phyloP scores from a whole-genome alignment of 176 grass and related monocot species.

The Guadua angustifolia region DNA sequence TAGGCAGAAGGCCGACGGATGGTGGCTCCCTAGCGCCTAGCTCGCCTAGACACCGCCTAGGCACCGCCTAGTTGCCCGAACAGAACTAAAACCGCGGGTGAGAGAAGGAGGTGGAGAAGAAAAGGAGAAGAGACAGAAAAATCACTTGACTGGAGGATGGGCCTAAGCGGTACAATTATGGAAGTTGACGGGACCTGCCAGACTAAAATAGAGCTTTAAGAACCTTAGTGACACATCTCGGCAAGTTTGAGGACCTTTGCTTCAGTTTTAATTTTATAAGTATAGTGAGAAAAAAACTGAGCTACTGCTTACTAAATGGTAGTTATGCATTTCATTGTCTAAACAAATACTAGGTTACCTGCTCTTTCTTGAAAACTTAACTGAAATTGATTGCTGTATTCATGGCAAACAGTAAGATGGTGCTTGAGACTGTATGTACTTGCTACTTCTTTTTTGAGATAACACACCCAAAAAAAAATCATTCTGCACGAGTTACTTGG shows the following conservation, averaged over 20 bases:
- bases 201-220: conserved; percentile 14
- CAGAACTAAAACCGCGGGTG: too few species aligned
- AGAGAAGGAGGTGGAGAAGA: too few species aligned
- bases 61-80: too few species aligned
- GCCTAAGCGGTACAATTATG: conserved; percentile 14
- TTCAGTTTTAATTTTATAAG: conserved; percentile 1
- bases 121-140: too few species aligned
- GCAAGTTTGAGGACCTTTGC: conserved; percentile 18
- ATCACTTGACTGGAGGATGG: conserved; percentile 12
- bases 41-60: too few species aligned
- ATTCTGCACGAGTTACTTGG: background rate
- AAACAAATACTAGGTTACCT: background rate
- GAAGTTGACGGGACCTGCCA: conserved; percentile 1
- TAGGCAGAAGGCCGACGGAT: too few species aligned
- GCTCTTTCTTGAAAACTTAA: conserved; percentile 6
- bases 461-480: background rate
- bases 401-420: background rate
- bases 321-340: conserved; percentile 5
- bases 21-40: too few species aligned
- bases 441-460: background rate
- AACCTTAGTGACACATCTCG: background rate
- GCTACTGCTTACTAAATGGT: background rate
- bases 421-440: background rate
- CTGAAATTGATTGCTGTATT: background rate
- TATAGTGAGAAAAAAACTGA: background rate